A percentile compares a stretch with the other conserved stretches of the same genome.
Evolutionary conservation across 2,329 filamentous ascomycete species (phyloP).

Genomic region (Colletotrichum plurivorum): DNA sequence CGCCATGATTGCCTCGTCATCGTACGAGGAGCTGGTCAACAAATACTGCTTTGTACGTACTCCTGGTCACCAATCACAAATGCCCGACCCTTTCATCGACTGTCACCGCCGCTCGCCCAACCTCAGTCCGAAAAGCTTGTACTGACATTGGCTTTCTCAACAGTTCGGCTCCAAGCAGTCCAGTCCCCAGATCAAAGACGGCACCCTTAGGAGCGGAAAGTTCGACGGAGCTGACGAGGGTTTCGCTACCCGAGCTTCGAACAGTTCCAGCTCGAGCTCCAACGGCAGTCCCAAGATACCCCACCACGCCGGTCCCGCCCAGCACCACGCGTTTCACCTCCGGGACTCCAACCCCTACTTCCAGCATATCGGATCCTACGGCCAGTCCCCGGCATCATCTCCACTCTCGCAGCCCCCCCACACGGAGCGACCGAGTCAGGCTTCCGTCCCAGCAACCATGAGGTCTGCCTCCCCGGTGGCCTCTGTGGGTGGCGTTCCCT

Average conservation of each 20-base stretch:
- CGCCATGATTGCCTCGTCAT: constrained; percentile 80
- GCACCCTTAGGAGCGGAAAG: constrained; percentile 58
- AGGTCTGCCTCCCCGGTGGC: constrained; percentile 62
- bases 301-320: constrained; percentile 53
- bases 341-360: constrained; percentile 39
- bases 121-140: constrained; percentile 45
- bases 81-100: constrained; percentile 37
- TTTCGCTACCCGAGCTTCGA: constrained; percentile 48
- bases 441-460: constrained; percentile 51
- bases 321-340: constrained; percentile 58
- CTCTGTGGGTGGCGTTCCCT: constrained; percentile 59
- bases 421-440: constrained; percentile 47
- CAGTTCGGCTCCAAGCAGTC: constrained; percentile 75
- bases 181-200: constrained; percentile 65
- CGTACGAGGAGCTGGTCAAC: constrained; percentile 97
- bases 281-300: constrained; percentile 55
- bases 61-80: constrained; percentile 53
- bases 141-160: constrained; percentile 55
- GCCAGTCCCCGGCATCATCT: constrained; percentile 52
- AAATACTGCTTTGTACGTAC: constrained; percentile 99
- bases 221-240: constrained; percentile 60
- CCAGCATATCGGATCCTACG: constrained; percentile 46
- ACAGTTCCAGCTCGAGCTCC: constrained; percentile 53
- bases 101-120: constrained; percentile 40
- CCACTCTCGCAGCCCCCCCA: constrained; percentile 46